A percentile compares a stretch with the other conserved stretches of the same genome.
Evolutionary conservation across 805 yeast species (phyloP).

Genomic region (Wickerhamiella spandovensis): DNA sequence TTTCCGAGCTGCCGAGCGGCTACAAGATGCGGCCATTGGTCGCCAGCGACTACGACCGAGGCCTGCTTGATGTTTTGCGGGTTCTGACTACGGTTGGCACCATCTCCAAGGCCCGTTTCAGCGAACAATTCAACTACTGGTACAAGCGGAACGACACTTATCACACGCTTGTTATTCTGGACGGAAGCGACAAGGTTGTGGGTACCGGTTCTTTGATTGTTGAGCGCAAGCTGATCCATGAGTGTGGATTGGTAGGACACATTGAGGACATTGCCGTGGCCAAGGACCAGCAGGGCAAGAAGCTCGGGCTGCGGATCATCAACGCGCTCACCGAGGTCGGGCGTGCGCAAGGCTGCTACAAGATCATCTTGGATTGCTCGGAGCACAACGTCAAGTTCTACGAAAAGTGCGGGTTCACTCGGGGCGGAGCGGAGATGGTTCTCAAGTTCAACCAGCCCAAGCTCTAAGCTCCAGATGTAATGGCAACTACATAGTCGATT

Average conservation of each 20-base stretch:
- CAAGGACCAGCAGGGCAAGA: slow-evolving; percentile 64
- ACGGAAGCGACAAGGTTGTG: slow-evolving; percentile 41
- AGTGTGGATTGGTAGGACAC: slow-evolving; percentile 78
- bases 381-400: slow-evolving; percentile 73
- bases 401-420: slow-evolving; percentile 67
- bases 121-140: slow-evolving; percentile 47
- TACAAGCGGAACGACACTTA: slow-evolving; percentile 36
- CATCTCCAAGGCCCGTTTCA: slow-evolving; percentile 39
- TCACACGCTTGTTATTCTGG: slow-evolving; percentile 55
- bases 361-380: slow-evolving; percentile 80
- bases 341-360: slow-evolving; percentile 55
- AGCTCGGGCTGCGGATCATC: slow-evolving; percentile 60
- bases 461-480: too few relatives aligned
- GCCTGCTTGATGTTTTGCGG: slow-evolving; percentile 46
- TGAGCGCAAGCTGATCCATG: slow-evolving; percentile 71
- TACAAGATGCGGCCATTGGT: slow-evolving; percentile 50
- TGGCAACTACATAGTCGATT: too few relatives aligned
- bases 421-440: slow-evolving; percentile 31
- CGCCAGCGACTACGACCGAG: slow-evolving; percentile 44
- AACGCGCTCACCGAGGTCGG: slow-evolving; percentile 48
- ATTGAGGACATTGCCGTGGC: slow-evolving; percentile 88
- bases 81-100: slow-evolving; percentile 78
- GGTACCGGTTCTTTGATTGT: slow-evolving; percentile 75
- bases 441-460: slow-evolving; percentile 5
- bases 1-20: slow-evolving; percentile 38